A percentile compares a stretch with the other conserved stretches of the same genome.
phyloP scores from a whole-genome alignment of 2,329 filamentous ascomycete species.

The Stemphylium vesicarium region DNA sequence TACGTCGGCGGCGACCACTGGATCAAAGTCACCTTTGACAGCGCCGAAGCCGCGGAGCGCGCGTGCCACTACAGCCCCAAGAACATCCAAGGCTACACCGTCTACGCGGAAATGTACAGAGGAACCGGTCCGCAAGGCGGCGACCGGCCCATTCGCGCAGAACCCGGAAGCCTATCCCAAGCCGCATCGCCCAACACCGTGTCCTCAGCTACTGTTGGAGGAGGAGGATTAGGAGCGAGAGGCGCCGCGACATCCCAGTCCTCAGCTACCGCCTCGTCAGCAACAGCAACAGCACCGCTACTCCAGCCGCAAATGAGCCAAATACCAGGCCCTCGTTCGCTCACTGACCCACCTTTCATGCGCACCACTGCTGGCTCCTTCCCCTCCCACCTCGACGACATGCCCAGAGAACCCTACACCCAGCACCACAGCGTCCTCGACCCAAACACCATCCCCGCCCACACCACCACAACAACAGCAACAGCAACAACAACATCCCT shows the following conservation, averaged over 20 bases:
- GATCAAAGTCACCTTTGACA: constrained; percentile 69
- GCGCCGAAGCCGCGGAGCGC: constrained; percentile 55
- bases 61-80: constrained; percentile 57
- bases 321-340: constrained; percentile 24
- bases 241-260: constrained; percentile 31
- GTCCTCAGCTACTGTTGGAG: constrained; percentile 40
- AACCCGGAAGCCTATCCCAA: constrained; percentile 34
- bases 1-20: constrained; percentile 87
- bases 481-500: constrained; percentile 25
- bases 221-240: constrained; percentile 15
- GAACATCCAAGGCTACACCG: constrained; percentile 54
- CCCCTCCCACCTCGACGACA: constrained; percentile 29
- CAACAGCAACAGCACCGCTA: constrained; percentile 45
- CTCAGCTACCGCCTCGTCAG: constrained; percentile 50
- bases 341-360: constrained; percentile 27
- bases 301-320: background rate
- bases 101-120: constrained; percentile 56
- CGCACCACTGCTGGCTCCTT: constrained; percentile 32
- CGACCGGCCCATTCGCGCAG: constrained; percentile 53
- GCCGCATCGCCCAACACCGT: constrained; percentile 45
- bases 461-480: constrained; percentile 26
- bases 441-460: constrained; percentile 17
- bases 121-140: constrained; percentile 52
- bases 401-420: constrained; percentile 12
- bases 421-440: constrained; percentile 36